Evolutionary conservation across 345 rosid species (phyloP).

Genomic region (Hypericum androsaemum): DNA sequence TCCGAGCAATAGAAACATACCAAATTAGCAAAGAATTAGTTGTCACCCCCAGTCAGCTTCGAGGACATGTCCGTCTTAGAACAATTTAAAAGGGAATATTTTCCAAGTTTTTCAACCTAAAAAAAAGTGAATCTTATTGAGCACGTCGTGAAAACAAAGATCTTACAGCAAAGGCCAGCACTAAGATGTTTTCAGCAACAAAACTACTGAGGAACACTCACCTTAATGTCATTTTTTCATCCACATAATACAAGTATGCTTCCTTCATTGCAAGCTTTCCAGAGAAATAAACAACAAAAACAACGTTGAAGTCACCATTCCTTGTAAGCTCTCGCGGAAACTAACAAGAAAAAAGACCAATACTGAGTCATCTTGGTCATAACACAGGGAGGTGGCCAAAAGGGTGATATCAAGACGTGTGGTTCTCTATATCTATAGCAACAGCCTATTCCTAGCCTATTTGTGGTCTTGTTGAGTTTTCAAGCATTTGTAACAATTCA

Average conservation of each 20-base stretch:
- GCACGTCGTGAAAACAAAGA: too few relatives aligned
- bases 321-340: too few relatives aligned
- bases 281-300: neutral
- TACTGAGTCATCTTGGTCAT: too few relatives aligned
- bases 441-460: too few relatives aligned
- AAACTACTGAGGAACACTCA: conserved; percentile 17
- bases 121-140: neutral
- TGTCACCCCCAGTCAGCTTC: conserved; percentile 78
- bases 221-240: conserved; percentile 82
- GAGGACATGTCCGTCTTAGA: conserved; percentile 99
- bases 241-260: conserved; percentile 84
- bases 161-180: too few relatives aligned
- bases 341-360: too few relatives aligned
- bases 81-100: conserved; percentile 76
- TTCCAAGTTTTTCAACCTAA: conserved; percentile 93
- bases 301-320: too few relatives aligned
- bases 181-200: neutral
- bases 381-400: too few relatives aligned
- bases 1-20: conserved; percentile 27
- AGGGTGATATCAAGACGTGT: too few relatives aligned
- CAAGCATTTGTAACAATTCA: too few relatives aligned
- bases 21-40: conserved; percentile 88
- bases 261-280: conserved; percentile 97
- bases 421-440: too few relatives aligned
- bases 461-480: too few relatives aligned